phyloP scores from a whole-genome alignment of 139 green algal genomes.

The Chlamydomonas sp. region DNA sequence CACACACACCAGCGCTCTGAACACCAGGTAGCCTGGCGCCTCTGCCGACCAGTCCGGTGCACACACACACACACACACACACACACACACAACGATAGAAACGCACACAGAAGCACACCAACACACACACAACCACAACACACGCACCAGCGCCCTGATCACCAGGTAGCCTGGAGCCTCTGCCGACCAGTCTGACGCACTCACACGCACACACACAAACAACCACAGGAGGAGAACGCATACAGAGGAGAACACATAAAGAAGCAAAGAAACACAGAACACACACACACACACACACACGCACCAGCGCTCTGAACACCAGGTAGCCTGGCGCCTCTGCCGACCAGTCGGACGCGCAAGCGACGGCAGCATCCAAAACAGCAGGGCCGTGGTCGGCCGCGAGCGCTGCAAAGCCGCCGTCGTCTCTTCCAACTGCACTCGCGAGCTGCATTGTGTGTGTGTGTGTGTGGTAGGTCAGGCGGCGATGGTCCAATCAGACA shows the following conservation, averaged over 20 bases:
- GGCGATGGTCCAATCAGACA: too few species aligned
- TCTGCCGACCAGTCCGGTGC: conserved; percentile 8
- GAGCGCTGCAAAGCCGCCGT: background rate
- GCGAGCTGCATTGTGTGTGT: too few species aligned
- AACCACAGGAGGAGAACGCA: too few species aligned
- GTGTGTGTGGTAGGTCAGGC: too few species aligned
- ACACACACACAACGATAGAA: too few species aligned
- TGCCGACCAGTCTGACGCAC: conserved; percentile 1
- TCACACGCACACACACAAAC: background rate
- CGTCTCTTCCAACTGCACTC: conserved; percentile 1
- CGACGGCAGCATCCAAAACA: conserved; percentile 4
- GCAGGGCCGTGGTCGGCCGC: background rate
- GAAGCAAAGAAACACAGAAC: too few species aligned
- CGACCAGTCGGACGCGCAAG: conserved; percentile 6
- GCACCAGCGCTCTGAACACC: conserved; percentile 46
- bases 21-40: conserved; percentile 23
- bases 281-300: too few species aligned
- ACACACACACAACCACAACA: too few species aligned
- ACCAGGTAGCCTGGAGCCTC: conserved; percentile 23
- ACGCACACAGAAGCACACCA: too few species aligned
- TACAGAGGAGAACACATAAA: too few species aligned
- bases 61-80: background rate
- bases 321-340: conserved; percentile 21
- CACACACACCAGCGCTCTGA: conserved; percentile 47
- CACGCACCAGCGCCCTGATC: conserved; percentile 45